Conservation (phyloP, 371 early-diverging fungal genomes). For the Capniomyces stellatus region DNA sequence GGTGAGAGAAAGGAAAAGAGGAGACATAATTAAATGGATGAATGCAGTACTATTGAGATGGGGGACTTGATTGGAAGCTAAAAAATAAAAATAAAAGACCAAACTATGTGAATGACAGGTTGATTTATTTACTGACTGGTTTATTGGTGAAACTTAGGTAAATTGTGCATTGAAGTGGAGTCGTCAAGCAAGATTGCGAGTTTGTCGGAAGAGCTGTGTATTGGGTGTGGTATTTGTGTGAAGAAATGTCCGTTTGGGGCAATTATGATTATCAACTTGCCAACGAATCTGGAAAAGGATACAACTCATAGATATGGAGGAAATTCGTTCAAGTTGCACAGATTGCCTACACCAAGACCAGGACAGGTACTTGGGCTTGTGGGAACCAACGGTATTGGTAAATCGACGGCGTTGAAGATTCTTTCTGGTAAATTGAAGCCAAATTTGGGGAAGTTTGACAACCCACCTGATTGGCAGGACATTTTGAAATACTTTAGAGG, state of each 20-base stretch:
- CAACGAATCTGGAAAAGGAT: slow-evolving; percentile 91
- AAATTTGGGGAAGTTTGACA: slow-evolving; percentile 81
- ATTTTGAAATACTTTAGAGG: slow-evolving; percentile 97
- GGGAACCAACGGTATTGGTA: slow-evolving; percentile 99
- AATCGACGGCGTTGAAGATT: slow-evolving; percentile 95
- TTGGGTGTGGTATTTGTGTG: slow-evolving; percentile 98
- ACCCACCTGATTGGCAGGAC: slow-evolving; percentile 93
- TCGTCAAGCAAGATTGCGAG: slow-evolving; percentile 67
- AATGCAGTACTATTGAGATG: no score
- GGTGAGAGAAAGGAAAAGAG: no score
- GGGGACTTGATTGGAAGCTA: no score
- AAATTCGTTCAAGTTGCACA: slow-evolving; percentile 99
- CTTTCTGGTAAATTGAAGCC: slow-evolving; percentile 96
- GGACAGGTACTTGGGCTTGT: slow-evolving; percentile 98
- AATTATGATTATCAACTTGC: slow-evolving; percentile 96
- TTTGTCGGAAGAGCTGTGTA: slow-evolving; percentile 96
- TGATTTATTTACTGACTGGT: no score
- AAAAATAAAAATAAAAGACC: no score
- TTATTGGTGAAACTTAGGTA: no score
- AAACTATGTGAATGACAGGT: no score
- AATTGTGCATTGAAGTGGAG: slow-evolving; percentile 89
- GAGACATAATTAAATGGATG: no score
- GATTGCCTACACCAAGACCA: slow-evolving; percentile 93
- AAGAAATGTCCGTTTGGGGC: slow-evolving; percentile 99
- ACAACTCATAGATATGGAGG: slow-evolving; percentile 96